These are phyloP conservation scores for Thinopyrum elongatum DNA, from an alignment of 176 grass and related monocot species.

Conservation along the genomic window DNA sequence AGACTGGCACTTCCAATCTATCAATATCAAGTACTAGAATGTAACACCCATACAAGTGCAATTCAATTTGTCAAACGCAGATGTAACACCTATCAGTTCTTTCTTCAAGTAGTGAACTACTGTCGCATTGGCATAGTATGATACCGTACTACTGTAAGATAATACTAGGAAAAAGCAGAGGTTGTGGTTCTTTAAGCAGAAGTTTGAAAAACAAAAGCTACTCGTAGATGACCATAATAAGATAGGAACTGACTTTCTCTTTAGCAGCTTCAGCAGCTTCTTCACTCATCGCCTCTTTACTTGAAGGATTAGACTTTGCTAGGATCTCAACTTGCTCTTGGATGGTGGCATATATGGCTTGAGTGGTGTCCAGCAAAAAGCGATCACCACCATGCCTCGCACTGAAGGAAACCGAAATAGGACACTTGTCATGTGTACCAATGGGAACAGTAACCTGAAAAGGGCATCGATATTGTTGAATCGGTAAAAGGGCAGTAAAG, in stretches of 20 bases:
- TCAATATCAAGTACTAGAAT: not conserved
- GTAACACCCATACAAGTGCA: not conserved
- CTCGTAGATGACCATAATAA: constrained; percentile 3
- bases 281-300: constrained; percentile 70
- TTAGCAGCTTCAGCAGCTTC: constrained; percentile 94
- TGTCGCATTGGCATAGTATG: not conserved
- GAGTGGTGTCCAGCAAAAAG: constrained; percentile 75
- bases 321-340: constrained; percentile 76
- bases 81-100: not conserved
- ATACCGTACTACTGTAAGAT: not conserved
- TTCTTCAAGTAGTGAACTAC: constrained; percentile 18
- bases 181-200: not conserved
- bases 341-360: constrained; percentile 70
- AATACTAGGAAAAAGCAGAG: not conserved
- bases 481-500: constrained; percentile 3
- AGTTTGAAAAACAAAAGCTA: not conserved
- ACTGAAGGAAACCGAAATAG: constrained; percentile 88
- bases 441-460: constrained; percentile 78
- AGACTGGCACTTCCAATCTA: not conserved
- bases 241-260: constrained; percentile 62
- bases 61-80: not conserved
- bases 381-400: constrained; percentile 77
- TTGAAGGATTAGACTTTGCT: constrained; percentile 66
- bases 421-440: constrained; percentile 77
- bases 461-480: not conserved